phyloP scores from a whole-genome alignment of 192 early-diverging fungal genomes.

The Piromyces finnis region DNA sequence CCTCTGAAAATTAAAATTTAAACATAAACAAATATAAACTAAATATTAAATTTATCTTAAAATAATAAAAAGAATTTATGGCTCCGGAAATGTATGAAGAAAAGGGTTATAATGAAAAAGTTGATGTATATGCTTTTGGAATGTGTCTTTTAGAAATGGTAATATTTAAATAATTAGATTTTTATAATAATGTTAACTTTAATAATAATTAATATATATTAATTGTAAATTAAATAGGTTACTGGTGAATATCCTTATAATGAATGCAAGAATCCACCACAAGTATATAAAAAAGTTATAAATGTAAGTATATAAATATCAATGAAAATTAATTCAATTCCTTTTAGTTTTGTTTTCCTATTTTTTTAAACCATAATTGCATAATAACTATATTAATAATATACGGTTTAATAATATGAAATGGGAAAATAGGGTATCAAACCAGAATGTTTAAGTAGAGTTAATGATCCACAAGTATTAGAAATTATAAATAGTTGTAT shows the following conservation, averaged over 20 bases:
- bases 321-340: too few relatives aligned
- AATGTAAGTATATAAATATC: neutral
- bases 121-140: constrained; percentile 81
- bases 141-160: constrained; percentile 54
- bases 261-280: constrained; percentile 51
- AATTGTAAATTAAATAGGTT: constrained; percentile 22
- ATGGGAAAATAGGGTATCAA: constrained; percentile 27
- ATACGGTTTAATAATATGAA: too few relatives aligned
- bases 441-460: constrained; percentile 47
- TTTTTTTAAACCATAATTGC: too few relatives aligned
- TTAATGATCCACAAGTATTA: constrained; percentile 43
- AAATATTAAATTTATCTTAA: too few relatives aligned
- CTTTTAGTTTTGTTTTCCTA: too few relatives aligned
- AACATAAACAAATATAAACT: too few relatives aligned
- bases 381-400: too few relatives aligned
- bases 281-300: neutral
- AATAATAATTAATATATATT: constrained; percentile 1
- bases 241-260: constrained; percentile 78
- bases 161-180: neutral
- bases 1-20: too few relatives aligned
- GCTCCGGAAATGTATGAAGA: constrained; percentile 83
- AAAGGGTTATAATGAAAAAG: constrained; percentile 59
- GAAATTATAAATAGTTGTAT: constrained; percentile 46
- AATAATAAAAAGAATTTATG: constrained; percentile 56
- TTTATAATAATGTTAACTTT: too few relatives aligned